Base-by-base conservation (phyloP, 2,329 filamentous ascomycete species). In the Xylariaceae sp. region DNA sequence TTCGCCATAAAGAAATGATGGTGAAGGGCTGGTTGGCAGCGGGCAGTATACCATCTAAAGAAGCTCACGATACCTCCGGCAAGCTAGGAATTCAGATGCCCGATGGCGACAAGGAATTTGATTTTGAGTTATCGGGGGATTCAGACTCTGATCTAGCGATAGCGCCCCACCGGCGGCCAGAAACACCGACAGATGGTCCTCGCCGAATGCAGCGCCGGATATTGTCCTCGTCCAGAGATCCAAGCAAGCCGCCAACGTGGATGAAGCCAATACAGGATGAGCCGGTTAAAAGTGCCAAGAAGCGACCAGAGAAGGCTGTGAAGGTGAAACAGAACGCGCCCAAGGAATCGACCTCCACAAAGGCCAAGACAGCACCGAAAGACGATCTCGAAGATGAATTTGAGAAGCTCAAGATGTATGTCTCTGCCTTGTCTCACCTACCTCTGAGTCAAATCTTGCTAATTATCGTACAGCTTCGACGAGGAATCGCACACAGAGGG, bases 361-460 rank as follows among this genome's bases (percentile, higher is more conserved):
- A 56, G 19, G n/a, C 51, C 16, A 61, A 60, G 19, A 18, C 47
- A 16, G 51, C 55, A 16, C 43, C 54, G 4, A 56, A 58, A 44
- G 60, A 39, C 40, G 55, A 61, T 18, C 52, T 69, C 10, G 67
- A 68, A 45, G 63, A 68, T 45, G 59, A 52, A 37, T 68, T 69
- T 48, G 49, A 65, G n/a, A 67, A 68, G 49, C 64, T 69, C 47
- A 58, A 65, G 49, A 67, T 69, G 64, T 68, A 61, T 56, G 62
- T 55, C 18, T 21, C 34, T 10, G 6, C 32, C 32, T 30, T 30
- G 6, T 21, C 19, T 34, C 12, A 47, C n/a, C 16, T 4, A 26
- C n/a, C 37, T 15, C 7, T 19, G 5, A 29, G 16, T 30, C 21
- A 44, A 19, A 10, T 22, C 22, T 51, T n/a, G 49, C 53, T 54